Percentiles rank a stretch among this genome's conserved stretches.
Conservation (phyloP, 2,329 filamentous ascomycete species). For the Teratosphaeria viscida region DNA sequence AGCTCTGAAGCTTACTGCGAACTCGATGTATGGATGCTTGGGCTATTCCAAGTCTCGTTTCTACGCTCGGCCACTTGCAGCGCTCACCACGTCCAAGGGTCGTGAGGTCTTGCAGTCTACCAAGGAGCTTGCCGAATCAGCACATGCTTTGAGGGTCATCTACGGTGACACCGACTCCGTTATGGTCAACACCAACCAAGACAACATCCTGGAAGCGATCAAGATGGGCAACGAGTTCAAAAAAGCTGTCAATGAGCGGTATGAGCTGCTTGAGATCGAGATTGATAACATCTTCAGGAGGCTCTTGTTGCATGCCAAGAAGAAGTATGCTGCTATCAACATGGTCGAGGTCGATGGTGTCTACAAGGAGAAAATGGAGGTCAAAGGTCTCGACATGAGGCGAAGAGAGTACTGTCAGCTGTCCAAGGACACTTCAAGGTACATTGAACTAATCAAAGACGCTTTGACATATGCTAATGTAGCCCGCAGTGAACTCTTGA, state of each 20-base stretch:
- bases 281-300: slow-evolving; percentile 96
- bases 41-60: slow-evolving; percentile 96
- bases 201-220: slow-evolving; percentile 81
- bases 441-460: slow-evolving; percentile 14
- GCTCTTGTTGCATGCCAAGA: slow-evolving; percentile 90
- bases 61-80: slow-evolving; percentile 86
- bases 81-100: slow-evolving; percentile 93
- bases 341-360: slow-evolving; percentile 72
- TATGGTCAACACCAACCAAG: slow-evolving; percentile 99
- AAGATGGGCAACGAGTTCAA: slow-evolving; percentile 94
- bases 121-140: slow-evolving; percentile 87
- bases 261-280: slow-evolving; percentile 88
- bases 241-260: slow-evolving; percentile 84
- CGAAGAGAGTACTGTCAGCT: slow-evolving; percentile 91
- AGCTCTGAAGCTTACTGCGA: slow-evolving; percentile 92
- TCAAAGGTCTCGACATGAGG: slow-evolving; percentile 97
- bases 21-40: slow-evolving; percentile 98
- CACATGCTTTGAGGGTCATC: slow-evolving; percentile 76
- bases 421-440: slow-evolving; percentile 83
- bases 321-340: slow-evolving; percentile 97
- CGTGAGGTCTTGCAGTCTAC: slow-evolving; percentile 94
- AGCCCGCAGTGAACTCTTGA: slow-evolving; percentile 58
- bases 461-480: background rate
- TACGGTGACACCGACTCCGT: slow-evolving; percentile 99
- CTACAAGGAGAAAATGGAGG: slow-evolving; percentile 87